Conservation (phyloP, 2,329 filamentous ascomycete species). For the Calonectria leucothoes region DNA sequence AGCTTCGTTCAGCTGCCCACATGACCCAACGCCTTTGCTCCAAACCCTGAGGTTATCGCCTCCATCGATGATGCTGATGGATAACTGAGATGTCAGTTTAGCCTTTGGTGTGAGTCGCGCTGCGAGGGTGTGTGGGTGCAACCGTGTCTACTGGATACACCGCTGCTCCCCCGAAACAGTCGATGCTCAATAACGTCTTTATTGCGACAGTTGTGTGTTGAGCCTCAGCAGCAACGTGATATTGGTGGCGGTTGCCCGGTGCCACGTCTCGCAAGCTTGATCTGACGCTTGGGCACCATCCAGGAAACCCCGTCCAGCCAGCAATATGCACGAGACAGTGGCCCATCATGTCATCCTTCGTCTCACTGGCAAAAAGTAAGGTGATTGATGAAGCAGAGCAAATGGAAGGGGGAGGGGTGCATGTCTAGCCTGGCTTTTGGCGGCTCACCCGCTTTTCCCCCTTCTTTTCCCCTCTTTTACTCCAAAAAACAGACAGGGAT, state of each 20-base stretch:
- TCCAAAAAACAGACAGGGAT: constrained; percentile 18
- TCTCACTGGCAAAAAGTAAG: constrained; percentile 1
- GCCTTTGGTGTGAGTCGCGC: not conserved
- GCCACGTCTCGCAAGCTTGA: not conserved
- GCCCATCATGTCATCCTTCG: not conserved
- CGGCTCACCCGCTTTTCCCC: not conserved
- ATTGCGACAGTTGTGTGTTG: not conserved
- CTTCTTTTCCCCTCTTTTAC: constrained; percentile 1
- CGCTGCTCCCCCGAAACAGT: not conserved
- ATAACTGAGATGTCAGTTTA: not conserved
- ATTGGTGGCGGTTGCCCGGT: not conserved
- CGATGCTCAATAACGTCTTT: not conserved
- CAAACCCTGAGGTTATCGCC: not conserved
- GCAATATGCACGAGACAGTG: constrained; percentile 10
- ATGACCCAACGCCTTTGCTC: constrained; percentile 6
- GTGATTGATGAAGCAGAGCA: not conserved
- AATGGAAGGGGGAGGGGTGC: not conserved
- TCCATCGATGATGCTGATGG: not conserved
- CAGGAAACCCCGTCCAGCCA: not conserved
- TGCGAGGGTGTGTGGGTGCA: not conserved
- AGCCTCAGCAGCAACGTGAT: constrained; percentile 2
- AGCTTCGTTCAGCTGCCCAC: constrained; percentile 6
- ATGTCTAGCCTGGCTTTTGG: not conserved
- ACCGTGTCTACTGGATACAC: not conserved
- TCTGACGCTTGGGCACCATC: not conserved